Evolutionary conservation across 257 asterid species (phyloP).

Genomic region (Plectranthus barbatus): DNA sequence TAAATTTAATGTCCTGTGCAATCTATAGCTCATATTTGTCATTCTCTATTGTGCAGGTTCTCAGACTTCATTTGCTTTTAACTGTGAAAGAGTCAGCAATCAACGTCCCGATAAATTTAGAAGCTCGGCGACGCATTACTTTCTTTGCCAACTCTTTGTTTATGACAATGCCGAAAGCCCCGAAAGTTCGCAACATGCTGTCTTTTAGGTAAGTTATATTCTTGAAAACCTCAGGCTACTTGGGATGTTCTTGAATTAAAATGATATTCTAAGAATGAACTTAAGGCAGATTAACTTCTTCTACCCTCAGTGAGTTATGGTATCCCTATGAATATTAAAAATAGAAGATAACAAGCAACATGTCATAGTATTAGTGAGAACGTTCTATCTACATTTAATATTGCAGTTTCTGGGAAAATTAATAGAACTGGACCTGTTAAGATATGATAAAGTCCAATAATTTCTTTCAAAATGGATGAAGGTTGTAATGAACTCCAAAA

Average conservation of each 20-base stretch:
- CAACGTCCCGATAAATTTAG: constrained; percentile 86
- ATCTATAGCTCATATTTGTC: background rate
- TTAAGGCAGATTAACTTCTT: background rate
- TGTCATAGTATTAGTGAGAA: background rate
- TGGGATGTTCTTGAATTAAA: background rate
- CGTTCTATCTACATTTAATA: background rate
- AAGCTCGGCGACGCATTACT: constrained; percentile 91
- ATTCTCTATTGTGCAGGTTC: constrained; percentile 42
- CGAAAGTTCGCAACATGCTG: constrained; percentile 92
- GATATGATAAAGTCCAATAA: background rate
- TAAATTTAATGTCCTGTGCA: background rate
- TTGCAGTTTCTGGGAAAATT: background rate
- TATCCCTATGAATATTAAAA: background rate
- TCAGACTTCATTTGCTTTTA: constrained; percentile 87
- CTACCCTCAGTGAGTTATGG: background rate
- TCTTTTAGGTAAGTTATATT: constrained; percentile 70
- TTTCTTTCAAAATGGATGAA: background rate
- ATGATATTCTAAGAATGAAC: background rate
- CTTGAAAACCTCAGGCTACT: constrained; percentile 8
- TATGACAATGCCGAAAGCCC: constrained; percentile 94
- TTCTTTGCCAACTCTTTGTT: constrained; percentile 94
- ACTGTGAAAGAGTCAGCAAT: constrained; percentile 97
- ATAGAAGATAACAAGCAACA: background rate
- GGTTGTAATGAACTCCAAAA: background rate
- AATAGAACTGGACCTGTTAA: background rate